Percentiles rank a stretch among this genome's conserved stretches.
Conservation (phyloP, 2,329 filamentous ascomycete genomes). For the Triangularia setosa region DNA sequence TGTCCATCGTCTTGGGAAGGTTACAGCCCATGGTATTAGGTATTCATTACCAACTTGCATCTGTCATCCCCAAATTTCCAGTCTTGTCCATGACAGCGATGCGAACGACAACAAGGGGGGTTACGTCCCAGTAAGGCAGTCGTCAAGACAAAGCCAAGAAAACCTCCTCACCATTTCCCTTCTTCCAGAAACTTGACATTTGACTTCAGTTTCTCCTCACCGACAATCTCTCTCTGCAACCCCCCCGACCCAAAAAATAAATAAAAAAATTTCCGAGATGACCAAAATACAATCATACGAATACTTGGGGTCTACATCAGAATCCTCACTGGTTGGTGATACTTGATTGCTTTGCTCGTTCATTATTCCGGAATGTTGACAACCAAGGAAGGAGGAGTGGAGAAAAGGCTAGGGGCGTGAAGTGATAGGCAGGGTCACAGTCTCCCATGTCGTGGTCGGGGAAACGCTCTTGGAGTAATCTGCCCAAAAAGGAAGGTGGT, state of each 20-base stretch:
- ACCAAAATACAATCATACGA: not conserved
- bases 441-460: not conserved
- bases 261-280: not conserved
- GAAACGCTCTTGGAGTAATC: not conserved
- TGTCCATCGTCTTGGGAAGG: not conserved
- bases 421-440: not conserved
- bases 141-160: not conserved
- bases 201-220: not conserved
- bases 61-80: not conserved
- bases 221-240: not conserved
- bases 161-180: not conserved
- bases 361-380: not conserved
- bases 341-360: not conserved
- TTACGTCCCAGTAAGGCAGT: not conserved
- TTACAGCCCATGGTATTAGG: not conserved
- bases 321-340: not conserved
- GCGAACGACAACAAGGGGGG: not conserved
- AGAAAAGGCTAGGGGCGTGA: not conserved
- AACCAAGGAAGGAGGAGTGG: not conserved
- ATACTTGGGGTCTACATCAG: not conserved
- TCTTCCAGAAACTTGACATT: not conserved
- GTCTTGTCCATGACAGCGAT: not conserved
- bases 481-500: no score
- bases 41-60: not conserved
- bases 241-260: not conserved